Conservation (phyloP, 2,329 filamentous ascomycete genomes). For the Amesomyces nigricolor region DNA sequence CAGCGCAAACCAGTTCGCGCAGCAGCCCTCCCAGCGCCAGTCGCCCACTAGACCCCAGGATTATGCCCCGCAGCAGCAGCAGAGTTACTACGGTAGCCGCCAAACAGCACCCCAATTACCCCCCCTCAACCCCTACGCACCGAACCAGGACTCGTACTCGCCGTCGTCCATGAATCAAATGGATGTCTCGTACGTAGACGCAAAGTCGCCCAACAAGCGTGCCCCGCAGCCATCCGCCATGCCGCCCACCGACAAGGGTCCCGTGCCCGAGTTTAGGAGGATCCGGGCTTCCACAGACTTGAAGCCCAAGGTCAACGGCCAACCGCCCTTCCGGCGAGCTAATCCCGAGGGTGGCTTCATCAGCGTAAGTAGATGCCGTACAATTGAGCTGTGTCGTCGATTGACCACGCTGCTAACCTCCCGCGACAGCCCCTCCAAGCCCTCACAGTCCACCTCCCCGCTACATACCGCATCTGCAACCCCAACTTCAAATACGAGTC, state of each 20-base stretch:
- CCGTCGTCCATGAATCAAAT: slow-evolving; percentile 62
- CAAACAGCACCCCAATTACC: slow-evolving; percentile 59
- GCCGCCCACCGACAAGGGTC: slow-evolving; percentile 49
- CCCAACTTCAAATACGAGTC: slow-evolving; percentile 98
- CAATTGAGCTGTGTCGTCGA: background rate
- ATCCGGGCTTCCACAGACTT: slow-evolving; percentile 68
- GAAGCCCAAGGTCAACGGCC: slow-evolving; percentile 74
- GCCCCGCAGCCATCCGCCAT: slow-evolving; percentile 43
- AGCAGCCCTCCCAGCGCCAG: slow-evolving; percentile 55
- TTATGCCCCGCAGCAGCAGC: slow-evolving; percentile 48
- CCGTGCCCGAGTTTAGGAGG: slow-evolving; percentile 83
- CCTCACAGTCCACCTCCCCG: slow-evolving; percentile 83
- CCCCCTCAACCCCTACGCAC: slow-evolving; percentile 64
- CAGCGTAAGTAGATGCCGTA: slow-evolving; percentile 58
- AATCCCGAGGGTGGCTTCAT: slow-evolving; percentile 98
- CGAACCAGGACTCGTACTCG: slow-evolving; percentile 65
- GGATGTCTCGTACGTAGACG: slow-evolving; percentile 58
- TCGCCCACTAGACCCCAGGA: slow-evolving; percentile 69
- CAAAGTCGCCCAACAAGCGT: slow-evolving; percentile 53
- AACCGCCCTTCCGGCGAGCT: slow-evolving; percentile 86
- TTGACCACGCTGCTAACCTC: slow-evolving; percentile 5
- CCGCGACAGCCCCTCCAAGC: slow-evolving; percentile 77
- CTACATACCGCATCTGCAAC: slow-evolving; percentile 97
- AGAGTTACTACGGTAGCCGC: slow-evolving; percentile 51
- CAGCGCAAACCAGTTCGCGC: slow-evolving; percentile 46